Evolutionary conservation across 1,139 yeast species (phyloP), one percentile per base, ranked within the genome.

Genomic region (Candida glucosophila): DNA sequence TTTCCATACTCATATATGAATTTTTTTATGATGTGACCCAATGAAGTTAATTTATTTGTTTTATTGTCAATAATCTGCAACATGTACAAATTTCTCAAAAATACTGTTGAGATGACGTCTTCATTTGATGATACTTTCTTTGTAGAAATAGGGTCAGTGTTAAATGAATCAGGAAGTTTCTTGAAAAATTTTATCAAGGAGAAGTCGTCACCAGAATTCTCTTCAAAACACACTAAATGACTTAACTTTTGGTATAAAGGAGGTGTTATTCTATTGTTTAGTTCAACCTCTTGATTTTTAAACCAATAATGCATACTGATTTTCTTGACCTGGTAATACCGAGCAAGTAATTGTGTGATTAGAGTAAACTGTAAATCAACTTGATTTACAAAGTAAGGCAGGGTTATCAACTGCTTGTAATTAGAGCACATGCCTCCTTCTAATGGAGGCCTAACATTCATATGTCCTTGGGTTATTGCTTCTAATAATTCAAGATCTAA

Each of bases 241-340:
- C 52, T 55, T 12, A 69, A 43, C 27, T 43, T 35, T 26, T 39
- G 45, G 15, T 41, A 44, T 11, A 48, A 32, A 6, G 54, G 61
- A 5, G 78, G 79, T 1, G 60, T 53, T 28, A 69, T 41, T 36
- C 80, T 61, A 36, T 73, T 75, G 22, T 67, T 65, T 16, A 79
- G 49, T 29, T 65, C 68, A 19, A 59, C 43, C 6, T 51, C 40
- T 8, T 60, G 64, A 9, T 67, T 67, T 22, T 70, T 70, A 46
- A 67, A 79, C 77, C 85, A 80, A 29, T 67, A 73, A 15, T 59
- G 57, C 18, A 75, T 68, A 22, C 59, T 54, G 15, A 82, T 65
- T 31, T 70, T 76, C 45, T 80, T 83, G 31, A 73, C 78, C 47
- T 88, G 96, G 49, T 77, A 86, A 50, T 83, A 90, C 45, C 97